These are phyloP conservation scores for Camellia granthamiana DNA, from an alignment of 148 eudicot species.

Conservation along the genomic window DNA sequence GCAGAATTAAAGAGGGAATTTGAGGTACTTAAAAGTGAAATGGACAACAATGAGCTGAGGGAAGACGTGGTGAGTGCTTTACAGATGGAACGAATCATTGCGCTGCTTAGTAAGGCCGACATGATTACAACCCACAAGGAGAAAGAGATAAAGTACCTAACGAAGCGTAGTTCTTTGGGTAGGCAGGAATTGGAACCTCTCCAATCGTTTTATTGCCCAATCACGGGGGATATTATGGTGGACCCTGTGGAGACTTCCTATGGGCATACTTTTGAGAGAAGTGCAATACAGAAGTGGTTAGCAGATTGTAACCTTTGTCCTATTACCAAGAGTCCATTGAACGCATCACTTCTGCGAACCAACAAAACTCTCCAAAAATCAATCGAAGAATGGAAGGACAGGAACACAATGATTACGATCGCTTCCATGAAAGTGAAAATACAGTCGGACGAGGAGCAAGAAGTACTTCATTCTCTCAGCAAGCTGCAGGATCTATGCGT, in stretches of 20 bases:
- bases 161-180: conserved; percentile 12
- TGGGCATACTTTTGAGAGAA: conserved; percentile 15
- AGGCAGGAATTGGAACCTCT: conserved; percentile 18
- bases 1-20: conserved; percentile 12
- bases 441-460: conserved; percentile 11
- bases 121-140: conserved; percentile 9
- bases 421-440: conserved; percentile 17
- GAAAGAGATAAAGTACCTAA: conserved; percentile 15
- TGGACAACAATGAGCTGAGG: conserved; percentile 6
- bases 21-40: conserved; percentile 2
- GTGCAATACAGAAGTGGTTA: conserved; percentile 21
- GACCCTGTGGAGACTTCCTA: conserved; percentile 18
- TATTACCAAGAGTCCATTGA: conserved; percentile 10
- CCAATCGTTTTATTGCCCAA: conserved; percentile 21
- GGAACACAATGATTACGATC: conserved; percentile 18
- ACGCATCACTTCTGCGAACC: background rate
- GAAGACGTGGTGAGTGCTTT: conserved; percentile 5
- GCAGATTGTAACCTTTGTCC: conserved; percentile 12
- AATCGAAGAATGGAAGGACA: conserved; percentile 21
- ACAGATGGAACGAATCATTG: conserved; percentile 11
- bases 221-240: conserved; percentile 18
- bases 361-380: conserved; percentile 18
- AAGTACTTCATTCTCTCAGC: conserved; percentile 14
- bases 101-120: conserved; percentile 8
- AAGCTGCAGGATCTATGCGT: conserved; percentile 13